Conservation (phyloP, 2,329 filamentous ascomycete species). For the Zasmidium cellare region DNA sequence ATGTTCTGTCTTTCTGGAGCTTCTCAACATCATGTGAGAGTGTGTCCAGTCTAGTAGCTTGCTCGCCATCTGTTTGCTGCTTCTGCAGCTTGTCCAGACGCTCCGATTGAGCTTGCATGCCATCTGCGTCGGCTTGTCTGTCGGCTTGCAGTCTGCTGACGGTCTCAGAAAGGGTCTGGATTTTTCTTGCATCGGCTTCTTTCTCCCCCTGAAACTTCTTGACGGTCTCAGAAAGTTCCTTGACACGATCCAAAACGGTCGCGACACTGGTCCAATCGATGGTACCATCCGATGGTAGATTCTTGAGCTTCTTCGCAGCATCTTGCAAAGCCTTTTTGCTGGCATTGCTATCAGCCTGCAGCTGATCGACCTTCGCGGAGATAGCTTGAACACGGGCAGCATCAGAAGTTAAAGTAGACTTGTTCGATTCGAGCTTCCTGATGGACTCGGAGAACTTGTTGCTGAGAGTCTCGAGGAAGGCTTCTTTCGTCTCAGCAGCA, state of each 20-base stretch:
- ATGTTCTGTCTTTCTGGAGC: background rate
- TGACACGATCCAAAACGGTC: background rate
- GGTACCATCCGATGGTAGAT: background rate
- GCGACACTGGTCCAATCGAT: background rate
- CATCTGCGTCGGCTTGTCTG: background rate
- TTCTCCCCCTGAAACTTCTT: background rate
- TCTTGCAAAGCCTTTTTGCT: too few relatives aligned
- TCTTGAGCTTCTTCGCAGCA: background rate
- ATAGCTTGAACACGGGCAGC: background rate
- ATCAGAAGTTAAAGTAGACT: background rate
- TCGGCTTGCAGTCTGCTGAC: background rate
- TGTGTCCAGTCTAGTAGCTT: background rate
- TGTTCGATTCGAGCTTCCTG: background rate
- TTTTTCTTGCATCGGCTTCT: background rate
- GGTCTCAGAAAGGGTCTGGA: background rate
- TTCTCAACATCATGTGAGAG: too few relatives aligned
- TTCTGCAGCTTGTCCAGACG: background rate
- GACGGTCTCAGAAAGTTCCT: background rate
- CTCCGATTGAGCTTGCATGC: background rate
- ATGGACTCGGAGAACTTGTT: background rate
- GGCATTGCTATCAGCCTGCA: background rate
- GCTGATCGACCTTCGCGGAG: background rate
- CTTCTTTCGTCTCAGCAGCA: background rate
- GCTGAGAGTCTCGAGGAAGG: background rate
- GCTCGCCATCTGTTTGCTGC: background rate